phyloP scores from a whole-genome alignment of 352 stramenopile genomes.

The Phytophthora pini region DNA sequence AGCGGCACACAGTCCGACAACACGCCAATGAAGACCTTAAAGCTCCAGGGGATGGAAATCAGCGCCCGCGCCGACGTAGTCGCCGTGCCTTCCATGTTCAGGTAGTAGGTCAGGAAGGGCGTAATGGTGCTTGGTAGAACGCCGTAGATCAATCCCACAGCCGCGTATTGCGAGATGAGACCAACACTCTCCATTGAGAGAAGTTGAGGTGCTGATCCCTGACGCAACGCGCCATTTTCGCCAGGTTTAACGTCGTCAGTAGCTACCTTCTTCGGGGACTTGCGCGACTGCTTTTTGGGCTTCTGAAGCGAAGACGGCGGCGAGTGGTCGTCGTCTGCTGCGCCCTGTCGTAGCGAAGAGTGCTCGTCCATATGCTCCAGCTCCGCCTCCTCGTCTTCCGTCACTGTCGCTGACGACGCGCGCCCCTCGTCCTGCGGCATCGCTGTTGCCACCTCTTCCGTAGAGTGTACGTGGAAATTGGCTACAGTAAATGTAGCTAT shows the following conservation, averaged over 20 bases:
- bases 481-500: conserved; percentile 2
- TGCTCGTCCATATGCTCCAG: conserved; percentile 39
- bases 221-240: conserved; percentile 38
- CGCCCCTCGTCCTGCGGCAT: conserved; percentile 25
- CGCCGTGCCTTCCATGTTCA: conserved; percentile 55
- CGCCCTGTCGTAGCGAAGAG: conserved; percentile 30
- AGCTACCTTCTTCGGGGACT: conserved; percentile 1
- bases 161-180: conserved; percentile 56
- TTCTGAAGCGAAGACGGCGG: conserved; percentile 21
- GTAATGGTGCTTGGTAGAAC: conserved; percentile 54
- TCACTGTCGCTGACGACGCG: conserved; percentile 17
- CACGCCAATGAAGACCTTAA: conserved; percentile 66
- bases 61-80: conserved; percentile 50
- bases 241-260: not conserved
- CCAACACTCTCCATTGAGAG: conserved; percentile 44
- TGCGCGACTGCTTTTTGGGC: conserved; percentile 4
- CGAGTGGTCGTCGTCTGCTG: conserved; percentile 29
- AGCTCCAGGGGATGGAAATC: conserved; percentile 57
- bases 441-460: not conserved
- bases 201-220: conserved; percentile 36
- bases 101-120: conserved; percentile 56
- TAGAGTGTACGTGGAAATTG: not conserved
- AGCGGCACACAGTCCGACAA: conserved; percentile 58
- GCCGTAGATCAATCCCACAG: conserved; percentile 51
- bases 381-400: conserved; percentile 35